Evolutionary conservation across 495 filamentous ascomycete genomes (phyloP).

Genomic region (Penicillium coffeae): DNA sequence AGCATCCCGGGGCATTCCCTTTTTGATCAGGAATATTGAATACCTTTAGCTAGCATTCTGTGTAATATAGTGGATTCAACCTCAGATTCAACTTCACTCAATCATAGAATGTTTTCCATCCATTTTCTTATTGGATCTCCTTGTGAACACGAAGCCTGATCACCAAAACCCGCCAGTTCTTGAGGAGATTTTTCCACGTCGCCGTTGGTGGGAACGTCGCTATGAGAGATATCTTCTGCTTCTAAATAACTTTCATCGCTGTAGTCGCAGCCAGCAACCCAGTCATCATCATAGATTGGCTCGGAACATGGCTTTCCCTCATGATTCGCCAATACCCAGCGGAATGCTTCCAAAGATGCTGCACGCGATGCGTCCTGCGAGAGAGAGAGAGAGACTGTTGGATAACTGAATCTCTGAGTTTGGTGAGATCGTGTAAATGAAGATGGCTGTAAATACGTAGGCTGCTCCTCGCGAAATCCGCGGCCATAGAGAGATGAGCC

Average conservation of each 20-base stretch:
- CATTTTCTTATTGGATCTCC: background rate
- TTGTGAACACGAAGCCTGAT: background rate
- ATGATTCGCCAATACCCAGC: slow-evolving; percentile 2
- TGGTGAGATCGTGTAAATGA: background rate
- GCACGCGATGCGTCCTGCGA: slow-evolving; percentile 3
- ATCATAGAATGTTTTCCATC: background rate
- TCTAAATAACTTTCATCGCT: background rate
- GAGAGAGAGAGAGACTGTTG: background rate
- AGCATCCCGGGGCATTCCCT: background rate
- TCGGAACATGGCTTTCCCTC: slow-evolving; percentile 6
- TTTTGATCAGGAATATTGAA: background rate
- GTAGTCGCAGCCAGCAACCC: slow-evolving; percentile 4
- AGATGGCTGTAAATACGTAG: background rate
- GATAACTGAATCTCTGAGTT: background rate
- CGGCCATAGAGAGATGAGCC: background rate
- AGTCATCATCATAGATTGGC: slow-evolving; percentile 4
- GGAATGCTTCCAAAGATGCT: slow-evolving; percentile 5
- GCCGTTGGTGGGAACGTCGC: no score
- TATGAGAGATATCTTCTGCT: background rate
- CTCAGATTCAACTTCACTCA: no score
- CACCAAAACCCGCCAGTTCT: background rate
- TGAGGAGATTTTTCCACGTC: no score
- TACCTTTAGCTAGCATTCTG: background rate
- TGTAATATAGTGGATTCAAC: background rate
- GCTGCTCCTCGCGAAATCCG: background rate